phyloP scores from a whole-genome alignment of 305 asterid genomes.

The Fraxinus latifolia region DNA sequence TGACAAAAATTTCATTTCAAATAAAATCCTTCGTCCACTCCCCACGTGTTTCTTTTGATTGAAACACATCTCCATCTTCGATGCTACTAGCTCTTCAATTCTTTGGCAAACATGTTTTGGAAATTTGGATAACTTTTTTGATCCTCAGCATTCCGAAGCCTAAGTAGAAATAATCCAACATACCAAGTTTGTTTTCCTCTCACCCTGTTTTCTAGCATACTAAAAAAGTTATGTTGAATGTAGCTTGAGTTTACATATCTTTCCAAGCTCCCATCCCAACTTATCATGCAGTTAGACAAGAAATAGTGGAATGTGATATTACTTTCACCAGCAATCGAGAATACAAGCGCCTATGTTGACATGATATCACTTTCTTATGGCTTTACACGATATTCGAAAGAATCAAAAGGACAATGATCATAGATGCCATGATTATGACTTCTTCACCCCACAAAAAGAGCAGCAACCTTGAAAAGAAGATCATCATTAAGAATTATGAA shows the following conservation, averaged over 20 bases:
- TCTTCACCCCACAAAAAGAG: background rate
- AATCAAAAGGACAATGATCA: background rate
- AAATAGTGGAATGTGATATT: background rate
- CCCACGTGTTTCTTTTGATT: background rate
- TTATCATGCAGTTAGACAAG: background rate
- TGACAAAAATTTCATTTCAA: background rate
- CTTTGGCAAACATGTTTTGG: background rate
- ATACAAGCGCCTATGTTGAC: background rate
- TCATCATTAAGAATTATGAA: background rate
- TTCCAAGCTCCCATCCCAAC: background rate
- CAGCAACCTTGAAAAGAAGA: background rate
- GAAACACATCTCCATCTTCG: background rate
- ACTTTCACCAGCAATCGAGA: background rate
- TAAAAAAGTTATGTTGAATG: background rate
- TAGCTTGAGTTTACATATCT: background rate
- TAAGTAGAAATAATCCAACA: background rate
- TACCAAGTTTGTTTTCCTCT: background rate
- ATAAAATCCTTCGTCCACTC: background rate
- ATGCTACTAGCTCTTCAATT: background rate
- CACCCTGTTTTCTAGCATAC: background rate
- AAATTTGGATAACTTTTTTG: background rate
- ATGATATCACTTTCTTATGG: background rate
- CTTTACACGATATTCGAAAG: background rate
- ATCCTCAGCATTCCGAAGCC: background rate
- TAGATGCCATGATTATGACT: background rate